Conservation (phyloP, 768 basidiomycete genomes). For the Xerocomellus intermedius region DNA sequence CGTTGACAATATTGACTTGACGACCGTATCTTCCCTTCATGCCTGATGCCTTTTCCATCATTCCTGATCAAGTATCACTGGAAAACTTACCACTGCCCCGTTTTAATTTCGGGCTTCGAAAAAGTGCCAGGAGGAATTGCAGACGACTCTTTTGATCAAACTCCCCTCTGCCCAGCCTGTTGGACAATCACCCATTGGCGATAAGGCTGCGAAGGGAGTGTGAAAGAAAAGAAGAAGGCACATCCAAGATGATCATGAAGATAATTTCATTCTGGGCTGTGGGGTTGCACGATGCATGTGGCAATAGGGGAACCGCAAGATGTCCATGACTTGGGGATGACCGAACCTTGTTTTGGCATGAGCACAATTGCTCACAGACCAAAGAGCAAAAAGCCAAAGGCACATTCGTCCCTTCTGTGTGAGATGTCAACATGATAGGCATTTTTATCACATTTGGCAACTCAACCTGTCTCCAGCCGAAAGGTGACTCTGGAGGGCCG, state of each 20-base stretch:
- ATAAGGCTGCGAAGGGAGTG: not conserved
- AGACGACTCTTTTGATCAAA: not conserved
- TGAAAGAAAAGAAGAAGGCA: not conserved
- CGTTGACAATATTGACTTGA: not conserved
- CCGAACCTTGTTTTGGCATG: not conserved
- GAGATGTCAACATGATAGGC: not conserved
- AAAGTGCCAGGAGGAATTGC: not conserved
- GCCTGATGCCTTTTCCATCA: not conserved
- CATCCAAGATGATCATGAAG: not conserved
- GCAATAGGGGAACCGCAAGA: not conserved
- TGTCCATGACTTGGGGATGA: not conserved
- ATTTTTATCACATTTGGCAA: not conserved
- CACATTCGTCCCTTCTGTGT: too few species aligned
- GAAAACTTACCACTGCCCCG: not conserved
- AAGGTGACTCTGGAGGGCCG: too few species aligned
- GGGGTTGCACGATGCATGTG: not conserved
- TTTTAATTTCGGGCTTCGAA: not conserved
- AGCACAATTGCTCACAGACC: not conserved
- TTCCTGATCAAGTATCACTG: not conserved
- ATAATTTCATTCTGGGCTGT: not conserved
- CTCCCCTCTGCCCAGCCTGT: not conserved
- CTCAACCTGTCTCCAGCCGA: too few species aligned
- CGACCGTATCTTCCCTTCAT: not conserved
- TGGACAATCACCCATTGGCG: not conserved
- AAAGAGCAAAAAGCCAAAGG: not conserved